Conservation (phyloP, 306 rosid species). For the Lathyrus sativus region DNA sequence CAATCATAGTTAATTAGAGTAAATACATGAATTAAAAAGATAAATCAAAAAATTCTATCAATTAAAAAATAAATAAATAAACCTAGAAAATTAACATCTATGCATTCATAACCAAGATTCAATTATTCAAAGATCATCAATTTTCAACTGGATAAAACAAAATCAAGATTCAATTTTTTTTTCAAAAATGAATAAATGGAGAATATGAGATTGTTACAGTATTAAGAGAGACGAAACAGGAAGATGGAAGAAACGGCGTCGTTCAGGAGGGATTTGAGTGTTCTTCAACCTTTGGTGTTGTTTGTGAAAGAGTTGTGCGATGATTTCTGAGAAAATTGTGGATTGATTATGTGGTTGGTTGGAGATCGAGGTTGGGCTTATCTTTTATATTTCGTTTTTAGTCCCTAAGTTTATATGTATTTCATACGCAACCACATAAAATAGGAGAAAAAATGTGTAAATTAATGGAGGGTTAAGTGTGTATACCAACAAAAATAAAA, state of each 20-base stretch:
- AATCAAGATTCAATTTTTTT: slow-evolving; percentile 17
- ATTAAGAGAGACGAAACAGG: slow-evolving; percentile 20
- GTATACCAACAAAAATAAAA: no score
- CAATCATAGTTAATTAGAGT: slow-evolving; percentile 6
- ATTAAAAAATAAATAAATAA: no score
- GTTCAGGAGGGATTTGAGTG: slow-evolving; percentile 1
- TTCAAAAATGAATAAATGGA: neutral
- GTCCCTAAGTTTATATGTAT: neutral
- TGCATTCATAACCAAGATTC: neutral
- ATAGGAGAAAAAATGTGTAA: no score
- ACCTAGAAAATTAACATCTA: neutral
- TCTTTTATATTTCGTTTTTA: slow-evolving; percentile 29
- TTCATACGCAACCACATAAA: neutral
- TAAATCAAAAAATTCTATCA: neutral
- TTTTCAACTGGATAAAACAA: slow-evolving; percentile 17
- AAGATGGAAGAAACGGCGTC: slow-evolving; percentile 14
- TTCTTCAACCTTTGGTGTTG: neutral
- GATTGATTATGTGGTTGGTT: slow-evolving; percentile 32
- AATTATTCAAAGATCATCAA: neutral
- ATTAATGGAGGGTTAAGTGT: no score
- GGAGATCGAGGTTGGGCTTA: slow-evolving; percentile 16
- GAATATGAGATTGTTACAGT: slow-evolving; percentile 25
- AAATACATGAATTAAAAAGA: neutral
- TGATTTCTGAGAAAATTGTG: slow-evolving; percentile 29
- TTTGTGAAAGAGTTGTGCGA: slow-evolving; percentile 9